Conservation (phyloP, 2,329 filamentous ascomycete genomes). For the Xylaria digitata region DNA sequence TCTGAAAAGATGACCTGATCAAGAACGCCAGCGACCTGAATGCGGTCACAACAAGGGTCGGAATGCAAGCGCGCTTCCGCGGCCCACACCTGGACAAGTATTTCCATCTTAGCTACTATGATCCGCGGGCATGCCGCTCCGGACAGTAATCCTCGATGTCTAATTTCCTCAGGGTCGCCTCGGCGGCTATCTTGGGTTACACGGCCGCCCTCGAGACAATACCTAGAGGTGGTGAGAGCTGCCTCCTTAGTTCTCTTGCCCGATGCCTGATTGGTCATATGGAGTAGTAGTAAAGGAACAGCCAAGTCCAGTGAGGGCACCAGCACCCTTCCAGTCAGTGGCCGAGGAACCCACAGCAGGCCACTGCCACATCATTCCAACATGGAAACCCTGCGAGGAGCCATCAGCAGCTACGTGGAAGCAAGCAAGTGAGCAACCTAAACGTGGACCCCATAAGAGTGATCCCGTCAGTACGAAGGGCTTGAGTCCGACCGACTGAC, state of each 20-base stretch:
- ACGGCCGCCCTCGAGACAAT: constrained; percentile 25
- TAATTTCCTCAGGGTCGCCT: constrained; percentile 32
- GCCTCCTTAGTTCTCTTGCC: constrained; percentile 13
- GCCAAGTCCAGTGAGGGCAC: constrained; percentile 34
- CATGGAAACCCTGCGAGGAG: constrained; percentile 11
- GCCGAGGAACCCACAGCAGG: constrained; percentile 28
- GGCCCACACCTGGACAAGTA: constrained; percentile 39
- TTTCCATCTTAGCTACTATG: constrained; percentile 28
- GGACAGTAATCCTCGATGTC: constrained; percentile 32
- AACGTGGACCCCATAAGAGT: constrained; percentile 15
- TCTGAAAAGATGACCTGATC: constrained; percentile 43
- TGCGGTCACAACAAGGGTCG: constrained; percentile 46
- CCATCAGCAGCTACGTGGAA: constrained; percentile 14
- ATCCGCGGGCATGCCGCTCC: constrained; percentile 25
- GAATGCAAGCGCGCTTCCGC: constrained; percentile 46
- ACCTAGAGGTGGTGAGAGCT: constrained; percentile 11
- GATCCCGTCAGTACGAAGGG: constrained; percentile 5
- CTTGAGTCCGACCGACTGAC: constrained; percentile 11
- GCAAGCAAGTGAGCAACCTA: constrained; percentile 22
- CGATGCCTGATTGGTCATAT: constrained; percentile 31
- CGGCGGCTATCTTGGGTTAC: constrained; percentile 36
- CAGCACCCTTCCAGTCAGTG: constrained; percentile 29
- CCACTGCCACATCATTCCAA: constrained; percentile 27
- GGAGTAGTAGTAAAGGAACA: constrained; percentile 33
- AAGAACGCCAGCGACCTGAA: constrained; percentile 42